Evolutionary conservation across 202 grass and related monocot species (phyloP), one percentile per base, ranked within the genome.

Genomic region (Zoysia matrella): DNA sequence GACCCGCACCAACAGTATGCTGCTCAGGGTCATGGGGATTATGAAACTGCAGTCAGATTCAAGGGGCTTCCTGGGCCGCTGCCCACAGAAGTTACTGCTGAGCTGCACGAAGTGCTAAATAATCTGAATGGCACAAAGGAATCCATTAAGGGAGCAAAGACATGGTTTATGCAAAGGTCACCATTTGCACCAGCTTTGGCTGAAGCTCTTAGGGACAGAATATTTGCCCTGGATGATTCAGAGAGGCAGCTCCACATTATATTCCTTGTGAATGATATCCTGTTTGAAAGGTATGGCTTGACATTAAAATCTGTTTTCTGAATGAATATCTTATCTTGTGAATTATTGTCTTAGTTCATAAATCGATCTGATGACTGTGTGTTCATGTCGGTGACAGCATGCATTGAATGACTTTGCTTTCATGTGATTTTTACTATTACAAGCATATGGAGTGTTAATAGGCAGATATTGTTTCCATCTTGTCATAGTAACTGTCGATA

Each of bases 241-340:
- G 96, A 99, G 89, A 90, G 87, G 63, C 96, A 99, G 83, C 88
- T 99, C 15, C 93, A 99, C 72, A 91, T 99, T 80, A 86, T 99
- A 77, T 98, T 95, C 87, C 84, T 99, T 63, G 89, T 87, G 83
- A 99, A 99, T 9, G 96, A 99, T 80, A 94, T 99, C 82, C 96
- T 99, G 78, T 99, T 99, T 61, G 96, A 99, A 77, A 93, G 96
- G 95, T 98, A 73, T 69, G 11, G 2, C 52, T 78, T n/a, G 2
- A 2, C 61, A 71, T 15, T 14, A 47, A 43, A 15, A 53, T 72
- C 46, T 81, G 13, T 50, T 52, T 65, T 41, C 30, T 36, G 30
- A 36, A 5, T 47, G 15, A 69, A 50, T 74, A 83, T 3, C 64
- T 44, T 43, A 55, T 36, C 69, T 70, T 71, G 11, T 15, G 65